Percentiles rank a stretch among this genome's conserved stretches.
Conservation (phyloP, 192 early-diverging fungal species). For the Funneliformis geosporum region DNA sequence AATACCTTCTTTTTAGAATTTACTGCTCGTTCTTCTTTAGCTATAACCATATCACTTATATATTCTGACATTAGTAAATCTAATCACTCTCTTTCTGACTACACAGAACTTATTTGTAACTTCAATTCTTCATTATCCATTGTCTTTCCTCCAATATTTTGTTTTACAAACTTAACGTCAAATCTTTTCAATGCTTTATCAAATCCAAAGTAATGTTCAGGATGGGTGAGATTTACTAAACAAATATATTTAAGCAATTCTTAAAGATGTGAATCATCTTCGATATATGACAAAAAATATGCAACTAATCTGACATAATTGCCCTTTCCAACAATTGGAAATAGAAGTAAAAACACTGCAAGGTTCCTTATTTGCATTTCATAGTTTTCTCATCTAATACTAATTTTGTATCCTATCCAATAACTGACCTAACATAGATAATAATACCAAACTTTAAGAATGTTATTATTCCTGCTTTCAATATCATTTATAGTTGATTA, state of each 20-base stretch:
- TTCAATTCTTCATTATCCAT: not conserved
- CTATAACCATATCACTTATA: not conserved
- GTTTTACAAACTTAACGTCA: constrained; percentile 5
- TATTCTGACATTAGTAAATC: not conserved
- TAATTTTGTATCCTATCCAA: not conserved
- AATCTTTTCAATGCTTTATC: constrained; percentile 8
- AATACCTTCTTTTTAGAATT: not conserved
- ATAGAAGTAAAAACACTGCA: not conserved
- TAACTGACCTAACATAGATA: not conserved
- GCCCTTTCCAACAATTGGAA: not conserved
- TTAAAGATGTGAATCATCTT: not conserved
- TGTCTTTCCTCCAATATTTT: not conserved
- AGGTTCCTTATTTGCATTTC: not conserved
- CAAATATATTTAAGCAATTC: not conserved
- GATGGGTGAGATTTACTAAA: not conserved
- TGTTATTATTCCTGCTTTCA: not conserved
- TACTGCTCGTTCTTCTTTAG: not conserved
- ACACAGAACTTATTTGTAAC: not conserved
- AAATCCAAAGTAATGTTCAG: constrained; percentile 1
- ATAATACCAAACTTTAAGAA: constrained; percentile 15
- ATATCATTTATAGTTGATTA: not conserved
- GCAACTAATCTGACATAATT: not conserved
- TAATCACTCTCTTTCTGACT: not conserved
- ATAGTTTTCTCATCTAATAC: not conserved
- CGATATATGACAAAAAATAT: not conserved